Percentiles rank a stretch among this genome's conserved stretches.
Conservation (phyloP, 2,329 filamentous ascomycete genomes). For the Blumeriella jaapii region DNA sequence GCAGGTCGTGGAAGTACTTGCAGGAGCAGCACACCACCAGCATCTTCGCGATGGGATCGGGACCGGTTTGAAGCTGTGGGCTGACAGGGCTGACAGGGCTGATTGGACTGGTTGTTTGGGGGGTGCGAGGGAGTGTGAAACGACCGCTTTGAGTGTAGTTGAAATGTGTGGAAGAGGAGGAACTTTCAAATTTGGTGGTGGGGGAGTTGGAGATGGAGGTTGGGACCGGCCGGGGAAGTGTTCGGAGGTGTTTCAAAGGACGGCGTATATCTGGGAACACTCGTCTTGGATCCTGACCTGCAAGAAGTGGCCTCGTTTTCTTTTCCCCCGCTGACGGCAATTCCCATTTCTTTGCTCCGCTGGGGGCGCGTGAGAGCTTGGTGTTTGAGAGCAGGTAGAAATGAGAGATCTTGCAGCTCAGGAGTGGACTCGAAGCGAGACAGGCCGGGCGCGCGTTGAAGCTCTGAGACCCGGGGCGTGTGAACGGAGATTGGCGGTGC, state of each 20-base stretch:
- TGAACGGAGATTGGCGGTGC: background rate
- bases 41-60: conserved; percentile 41
- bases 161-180: conserved; percentile 10
- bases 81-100: too few relatives aligned
- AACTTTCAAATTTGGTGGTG: conserved; percentile 12
- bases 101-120: conserved; percentile 4
- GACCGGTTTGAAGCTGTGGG: conserved; percentile 2
- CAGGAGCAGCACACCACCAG: conserved; percentile 55
- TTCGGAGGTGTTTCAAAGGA: background rate
- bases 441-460: conserved; percentile 7
- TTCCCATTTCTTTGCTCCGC: conserved; percentile 18
- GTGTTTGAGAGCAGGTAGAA: conserved; percentile 30
- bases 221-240: conserved; percentile 8
- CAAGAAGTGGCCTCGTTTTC: background rate
- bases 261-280: too few relatives aligned
- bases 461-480: background rate
- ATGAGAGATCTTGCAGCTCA: conserved; percentile 24
- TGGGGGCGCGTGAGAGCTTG: conserved; percentile 28
- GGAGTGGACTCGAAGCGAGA: conserved; percentile 17
- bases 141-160: conserved; percentile 21
- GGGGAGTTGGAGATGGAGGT: conserved; percentile 8
- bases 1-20: conserved; percentile 55
- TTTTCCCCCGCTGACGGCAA: background rate
- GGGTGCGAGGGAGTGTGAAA: conserved; percentile 11
- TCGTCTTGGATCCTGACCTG: too few relatives aligned